Base-by-base conservation (phyloP, 2,329 filamentous ascomycete species). In the Nemania abortiva region DNA sequence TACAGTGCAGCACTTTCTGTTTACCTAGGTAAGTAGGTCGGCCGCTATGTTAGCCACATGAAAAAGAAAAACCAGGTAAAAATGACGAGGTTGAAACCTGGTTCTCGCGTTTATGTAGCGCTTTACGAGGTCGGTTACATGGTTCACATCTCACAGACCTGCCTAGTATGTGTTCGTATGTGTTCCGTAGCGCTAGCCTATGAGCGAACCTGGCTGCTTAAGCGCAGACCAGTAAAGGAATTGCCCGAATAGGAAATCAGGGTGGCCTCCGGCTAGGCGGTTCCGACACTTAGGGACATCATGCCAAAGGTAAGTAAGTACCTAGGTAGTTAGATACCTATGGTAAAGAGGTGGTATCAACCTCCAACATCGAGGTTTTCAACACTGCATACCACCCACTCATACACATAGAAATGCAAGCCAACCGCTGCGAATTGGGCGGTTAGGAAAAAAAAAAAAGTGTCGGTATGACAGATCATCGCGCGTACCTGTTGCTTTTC, bases 231-330 rank as follows among this genome's bases (percentile, higher is more conserved):
- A 10, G 22, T 29, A 20, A 58, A 45, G 20, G 22, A 22, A 49
- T 69, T 63, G 47, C 65, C 65, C 15, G 20, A 65, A 56, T 42
- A 24, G 55, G 66, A 60, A 55, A 45, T 47, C 31, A 37, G 49
- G 37, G 53, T 57, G 55, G 59, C 67, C 66, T 56, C 57, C 62
- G 37, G 54, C 39, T 20, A 52, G 42, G 56, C 39, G 39, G 11
- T 27, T n/a, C 58, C 57, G 50, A 57, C n/a, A 57, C 20, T 10
- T 37, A 24, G 55, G 27, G 39, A 45, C 39, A 45, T 18, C 18
- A 18, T 47, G 3, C 18, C n/a, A 6, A 47, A 20, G 6, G 6
- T 9, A 47, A n/a, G 42, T 47, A 20, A 66, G n/a, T 47, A 66
- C 64, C 65, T 47, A 22, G 27, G 5, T 18, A 47, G 3, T n/a